Evolutionary conservation across 176 grass and related monocot genomes (phyloP), one percentile per base, ranked within the genome.

Genomic region (Chloris gayana): DNA sequence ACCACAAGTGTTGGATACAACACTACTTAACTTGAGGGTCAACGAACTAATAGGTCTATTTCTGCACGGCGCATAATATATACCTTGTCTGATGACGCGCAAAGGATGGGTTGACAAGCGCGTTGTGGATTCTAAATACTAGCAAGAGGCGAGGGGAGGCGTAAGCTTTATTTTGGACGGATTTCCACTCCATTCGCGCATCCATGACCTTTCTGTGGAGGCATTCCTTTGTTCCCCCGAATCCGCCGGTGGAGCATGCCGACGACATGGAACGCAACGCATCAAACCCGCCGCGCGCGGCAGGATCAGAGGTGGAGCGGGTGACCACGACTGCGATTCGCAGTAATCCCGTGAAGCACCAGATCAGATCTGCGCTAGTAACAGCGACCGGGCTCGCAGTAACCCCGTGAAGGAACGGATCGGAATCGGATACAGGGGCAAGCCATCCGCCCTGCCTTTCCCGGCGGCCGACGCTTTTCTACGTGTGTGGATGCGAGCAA

Each of bases 31-130:
- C 53, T 60, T 2, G 2, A 9, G 27, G 29, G 62, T 81, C 84
- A 86, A 80, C 77, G 29, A 58, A 46, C 59, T 26, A 5, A 29
- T 27, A 18, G 15, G 47, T 5, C 31, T 78, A 31, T 69, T 61
- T 13, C 11, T 37, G 61, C 70, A 24, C 4, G 13, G 30, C 17
- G 46, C 6, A 59, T 47, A 58, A 32, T 10, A 61, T 72, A 51
- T 56, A 9, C 44, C 13, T n/a, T 38, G 50, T 37, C 70, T 54
- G 31, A 10, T 27, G 74, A 54, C 39, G 66, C 21, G 32, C 56
- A 34, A 65, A 57, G 56, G 67, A 45, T 67, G 73, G 46, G 67
- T 67, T 67, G 67, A 87, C 67, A 59, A 72, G 49, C 80, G 27
- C 69, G 67, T 33, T 75, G 14, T 62, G 54, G 54, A 18, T 74